Percentiles rank a stretch among this genome's conserved stretches.
phyloP scores from a whole-genome alignment of 1,284 basidiomycete genomes.

The Vanrija sp. region DNA sequence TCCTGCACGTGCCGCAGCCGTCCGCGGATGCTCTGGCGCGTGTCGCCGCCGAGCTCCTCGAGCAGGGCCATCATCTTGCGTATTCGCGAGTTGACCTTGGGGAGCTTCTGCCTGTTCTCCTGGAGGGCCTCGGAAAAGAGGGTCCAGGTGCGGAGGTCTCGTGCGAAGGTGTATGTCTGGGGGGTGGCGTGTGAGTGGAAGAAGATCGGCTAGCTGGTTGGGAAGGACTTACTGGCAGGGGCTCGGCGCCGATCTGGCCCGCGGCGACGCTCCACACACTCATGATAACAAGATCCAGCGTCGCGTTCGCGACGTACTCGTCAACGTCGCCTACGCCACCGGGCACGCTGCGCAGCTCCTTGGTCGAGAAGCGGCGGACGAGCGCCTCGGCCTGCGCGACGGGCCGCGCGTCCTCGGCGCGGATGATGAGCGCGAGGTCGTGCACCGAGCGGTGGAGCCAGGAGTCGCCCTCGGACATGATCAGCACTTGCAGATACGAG shows the following conservation, averaged over 20 bases:
- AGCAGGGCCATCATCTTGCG: slow-evolving; percentile 26
- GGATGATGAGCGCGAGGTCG: slow-evolving; percentile 41
- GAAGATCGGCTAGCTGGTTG: too few relatives aligned
- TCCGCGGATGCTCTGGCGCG: slow-evolving; percentile 33
- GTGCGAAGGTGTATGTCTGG: slow-evolving; percentile 48
- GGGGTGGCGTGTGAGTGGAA: neutral
- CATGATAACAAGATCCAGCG: slow-evolving; percentile 48
- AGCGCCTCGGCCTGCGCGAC: slow-evolving; percentile 38
- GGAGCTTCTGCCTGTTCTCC: slow-evolving; percentile 15
- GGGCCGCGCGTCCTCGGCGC: slow-evolving; percentile 24
- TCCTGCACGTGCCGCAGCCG: slow-evolving; percentile 29
- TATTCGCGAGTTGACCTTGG: slow-evolving; percentile 26
- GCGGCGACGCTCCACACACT: slow-evolving; percentile 40
- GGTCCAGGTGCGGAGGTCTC: slow-evolving; percentile 43
- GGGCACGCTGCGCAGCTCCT: slow-evolving; percentile 41
- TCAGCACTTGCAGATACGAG: slow-evolving; percentile 49
- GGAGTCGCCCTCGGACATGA: slow-evolving; percentile 50
- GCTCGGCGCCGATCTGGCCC: slow-evolving; percentile 31
- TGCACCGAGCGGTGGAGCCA: slow-evolving; percentile 42
- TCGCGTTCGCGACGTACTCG: slow-evolving; percentile 47
- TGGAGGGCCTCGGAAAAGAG: slow-evolving; percentile 33
- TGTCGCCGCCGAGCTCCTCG: slow-evolving; percentile 37
- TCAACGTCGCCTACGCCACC: slow-evolving; percentile 41
- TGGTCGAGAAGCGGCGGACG: slow-evolving; percentile 44
- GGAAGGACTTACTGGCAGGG: slow-evolving; percentile 46